Evolutionary conservation across 2,329 filamentous ascomycete species (phyloP), one percentile per base, ranked within the genome.

Genomic region (Arthrobotrys pseudoclavata): DNA sequence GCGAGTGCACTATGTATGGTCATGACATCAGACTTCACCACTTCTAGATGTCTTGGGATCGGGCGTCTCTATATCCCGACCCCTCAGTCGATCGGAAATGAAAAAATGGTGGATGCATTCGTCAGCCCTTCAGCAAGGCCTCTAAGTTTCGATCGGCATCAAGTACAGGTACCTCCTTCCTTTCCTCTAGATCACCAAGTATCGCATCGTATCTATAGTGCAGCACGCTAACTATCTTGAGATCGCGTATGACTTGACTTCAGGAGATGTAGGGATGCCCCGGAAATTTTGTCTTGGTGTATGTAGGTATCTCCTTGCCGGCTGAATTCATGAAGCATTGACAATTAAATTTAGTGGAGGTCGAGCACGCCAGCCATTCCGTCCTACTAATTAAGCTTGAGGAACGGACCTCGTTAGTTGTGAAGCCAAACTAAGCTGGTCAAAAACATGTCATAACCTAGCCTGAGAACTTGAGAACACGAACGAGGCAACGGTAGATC

Each of bases 191-290:
- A 68, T 40, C 34, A 20, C n/a, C n/a, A 68, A 48, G 50, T 31
- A 68, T 42, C 24, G 63, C 48, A 55, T 60, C 52, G 31, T 57
- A 57, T 57, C 50, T 47, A 31, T 22, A 13, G 29, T 63, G 67
- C 55, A 70, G 45, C 29, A 45, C 37, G 55, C 67, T 70, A 70
- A 61, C 67, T 50, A 63, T 55, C 67, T 70, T 70, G 45, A 62
- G 45, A 50, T 63, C 31, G 31, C 24, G 31, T 61, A 50, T 45
- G 40, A 42, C 40, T 42, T 34, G 22, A 45, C 4, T 52, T 18
- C 20, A 29, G 9, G 57, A 45, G 40, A 31, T 29, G 15, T 13
- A 22, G 15, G 24, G 15, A 34, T 34, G 50, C 26, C 50, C n/a
- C 50, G 37, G 37, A 31, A 31, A 31, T 18, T 37, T 6, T 40